Percentiles rank a stretch among this genome's conserved stretches.
Evolutionary conservation across 148 eudicot species (phyloP).

Genomic region (Spergularia marina): DNA sequence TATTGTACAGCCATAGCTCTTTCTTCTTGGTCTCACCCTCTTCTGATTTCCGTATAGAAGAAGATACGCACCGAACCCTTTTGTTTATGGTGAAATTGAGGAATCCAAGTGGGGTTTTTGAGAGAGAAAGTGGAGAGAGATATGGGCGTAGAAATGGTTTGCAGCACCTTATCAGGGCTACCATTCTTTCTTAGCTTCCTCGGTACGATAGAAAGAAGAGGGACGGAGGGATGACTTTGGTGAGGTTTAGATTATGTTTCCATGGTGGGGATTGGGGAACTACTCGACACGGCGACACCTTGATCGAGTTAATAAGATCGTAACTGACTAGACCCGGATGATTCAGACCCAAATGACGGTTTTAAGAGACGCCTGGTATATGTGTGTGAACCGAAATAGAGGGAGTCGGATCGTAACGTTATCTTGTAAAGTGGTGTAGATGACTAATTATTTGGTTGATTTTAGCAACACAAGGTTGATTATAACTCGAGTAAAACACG

Average conservation of each 20-base stretch:
- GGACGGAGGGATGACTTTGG: background rate
- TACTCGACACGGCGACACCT: too few relatives aligned
- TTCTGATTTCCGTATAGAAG: background rate
- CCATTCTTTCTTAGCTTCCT: background rate
- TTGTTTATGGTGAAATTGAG: background rate
- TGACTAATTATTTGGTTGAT: too few relatives aligned
- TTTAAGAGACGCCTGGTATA: too few relatives aligned
- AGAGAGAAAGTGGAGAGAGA: constrained; percentile 7
- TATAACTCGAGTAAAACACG: too few relatives aligned
- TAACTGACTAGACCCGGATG: too few relatives aligned
- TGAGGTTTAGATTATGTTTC: constrained; percentile 7
- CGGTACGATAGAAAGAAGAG: background rate
- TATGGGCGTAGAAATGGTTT: constrained; percentile 1
- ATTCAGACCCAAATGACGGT: too few relatives aligned
- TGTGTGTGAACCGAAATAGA: too few relatives aligned
- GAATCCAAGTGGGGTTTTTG: constrained; percentile 21
- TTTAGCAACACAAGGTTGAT: too few relatives aligned
- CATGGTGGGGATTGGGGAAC: background rate
- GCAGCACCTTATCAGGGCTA: background rate
- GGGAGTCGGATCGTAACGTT: too few relatives aligned
- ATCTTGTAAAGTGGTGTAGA: too few relatives aligned
- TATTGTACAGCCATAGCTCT: constrained; percentile 64
- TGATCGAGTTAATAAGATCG: too few relatives aligned
- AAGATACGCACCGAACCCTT: background rate
- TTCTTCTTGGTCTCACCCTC: constrained; percentile 20